These are phyloP conservation scores for Wallacemonas sp. DNA, from an alignment of 208 protist genomes.

Conservation along the genomic window DNA sequence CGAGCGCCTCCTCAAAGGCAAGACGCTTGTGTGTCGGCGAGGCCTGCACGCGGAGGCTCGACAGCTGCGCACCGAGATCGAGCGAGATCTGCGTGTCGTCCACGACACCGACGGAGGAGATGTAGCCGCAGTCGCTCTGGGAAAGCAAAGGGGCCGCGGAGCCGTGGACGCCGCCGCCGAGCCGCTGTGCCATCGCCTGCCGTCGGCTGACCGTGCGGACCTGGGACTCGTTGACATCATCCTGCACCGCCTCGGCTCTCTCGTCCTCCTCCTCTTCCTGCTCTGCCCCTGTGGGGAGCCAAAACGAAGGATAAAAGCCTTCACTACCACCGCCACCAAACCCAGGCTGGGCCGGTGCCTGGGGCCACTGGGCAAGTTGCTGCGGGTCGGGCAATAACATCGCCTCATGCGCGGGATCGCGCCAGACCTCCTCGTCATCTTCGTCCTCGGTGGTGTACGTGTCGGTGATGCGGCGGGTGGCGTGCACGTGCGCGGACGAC, in stretches of 20 bases:
- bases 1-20: slow-evolving; percentile 51
- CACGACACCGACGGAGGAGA: slow-evolving; percentile 9
- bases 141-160: background rate
- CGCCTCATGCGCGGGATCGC: background rate
- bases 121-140: background rate
- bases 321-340: no score
- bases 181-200: background rate
- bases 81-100: slow-evolving; percentile 10
- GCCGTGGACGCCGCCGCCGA: background rate
- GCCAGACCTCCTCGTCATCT: background rate
- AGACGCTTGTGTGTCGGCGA: slow-evolving; percentile 75
- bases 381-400: background rate
- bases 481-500: background rate
- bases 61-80: slow-evolving; percentile 9
- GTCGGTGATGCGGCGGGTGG: slow-evolving; percentile 14
- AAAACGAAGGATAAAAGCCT: no score
- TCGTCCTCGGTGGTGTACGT: slow-evolving; percentile 14
- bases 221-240: background rate
- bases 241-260: background rate
- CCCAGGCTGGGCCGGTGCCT: background rate
- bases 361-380: background rate
- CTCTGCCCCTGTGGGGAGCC: background rate
- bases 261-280: background rate
- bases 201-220: slow-evolving; percentile 7
- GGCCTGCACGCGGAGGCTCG: slow-evolving; percentile 26